Percentiles rank a stretch among this genome's conserved stretches.
These are phyloP conservation scores for Amanita fuliginea DNA, from an alignment of 768 basidiomycete species.

Conservation along the genomic window DNA sequence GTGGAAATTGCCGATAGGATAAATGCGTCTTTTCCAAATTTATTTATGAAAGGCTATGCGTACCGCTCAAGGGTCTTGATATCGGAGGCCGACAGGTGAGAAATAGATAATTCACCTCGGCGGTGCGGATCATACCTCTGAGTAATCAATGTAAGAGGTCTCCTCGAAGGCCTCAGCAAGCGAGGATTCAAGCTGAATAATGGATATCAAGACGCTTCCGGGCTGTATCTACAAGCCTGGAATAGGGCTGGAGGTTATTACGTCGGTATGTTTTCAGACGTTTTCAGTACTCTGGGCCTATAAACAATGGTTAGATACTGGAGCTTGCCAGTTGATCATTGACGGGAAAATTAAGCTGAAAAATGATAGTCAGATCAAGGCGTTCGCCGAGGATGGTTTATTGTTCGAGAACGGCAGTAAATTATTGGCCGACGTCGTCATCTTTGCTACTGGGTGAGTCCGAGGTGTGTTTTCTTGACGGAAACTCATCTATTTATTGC, in stretches of 20 bases:
- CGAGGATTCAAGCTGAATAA: constrained; percentile 45
- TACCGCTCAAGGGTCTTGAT: constrained; percentile 27
- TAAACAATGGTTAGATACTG: constrained; percentile 30
- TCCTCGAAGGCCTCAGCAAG: constrained; percentile 41
- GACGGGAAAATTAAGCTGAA: constrained; percentile 66
- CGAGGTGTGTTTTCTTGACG: no score
- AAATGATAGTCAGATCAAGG: constrained; percentile 34
- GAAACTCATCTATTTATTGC: background rate
- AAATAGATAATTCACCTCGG: background rate
- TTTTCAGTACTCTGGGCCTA: background rate
- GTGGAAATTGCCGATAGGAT: constrained; percentile 36
- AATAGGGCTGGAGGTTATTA: constrained; percentile 54
- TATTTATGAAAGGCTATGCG: constrained; percentile 16
- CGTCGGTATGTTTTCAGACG: constrained; percentile 28
- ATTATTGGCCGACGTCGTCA: constrained; percentile 35
- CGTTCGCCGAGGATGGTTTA: constrained; percentile 28
- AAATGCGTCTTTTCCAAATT: constrained; percentile 34
- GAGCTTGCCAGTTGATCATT: constrained; percentile 48
- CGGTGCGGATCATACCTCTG: no score
- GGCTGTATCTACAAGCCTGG: constrained; percentile 39
- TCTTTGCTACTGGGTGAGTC: constrained; percentile 16
- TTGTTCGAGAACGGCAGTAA: constrained; percentile 33
- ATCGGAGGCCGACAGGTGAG: constrained; percentile 44
- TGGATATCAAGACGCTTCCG: constrained; percentile 37
- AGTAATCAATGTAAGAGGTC: constrained; percentile 11